phyloP scores from a whole-genome alignment of 305 asterid genomes.

The Fraxinus platypoda region DNA sequence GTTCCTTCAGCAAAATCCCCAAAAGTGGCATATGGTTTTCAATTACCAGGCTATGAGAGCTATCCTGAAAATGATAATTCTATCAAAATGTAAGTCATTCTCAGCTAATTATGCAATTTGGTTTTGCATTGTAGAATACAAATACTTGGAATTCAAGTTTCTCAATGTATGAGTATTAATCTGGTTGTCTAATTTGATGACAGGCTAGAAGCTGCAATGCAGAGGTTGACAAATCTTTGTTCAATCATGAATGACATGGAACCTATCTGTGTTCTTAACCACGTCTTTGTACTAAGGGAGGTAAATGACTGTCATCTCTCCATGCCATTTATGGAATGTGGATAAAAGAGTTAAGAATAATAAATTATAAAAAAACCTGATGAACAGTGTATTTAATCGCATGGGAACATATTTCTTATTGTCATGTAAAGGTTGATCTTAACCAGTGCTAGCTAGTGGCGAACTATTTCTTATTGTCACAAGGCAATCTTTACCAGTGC shows the following conservation, averaged over 20 bases:
- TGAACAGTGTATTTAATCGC: not conserved
- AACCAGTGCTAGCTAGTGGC: constrained; percentile 1
- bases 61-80: constrained; percentile 89
- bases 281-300: constrained; percentile 97
- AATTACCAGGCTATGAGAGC: constrained; percentile 94
- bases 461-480: constrained; percentile 5
- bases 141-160: not conserved
- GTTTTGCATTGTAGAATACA: not conserved
- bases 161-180: not conserved
- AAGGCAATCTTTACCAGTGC: not conserved
- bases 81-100: constrained; percentile 67
- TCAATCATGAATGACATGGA: constrained; percentile 98
- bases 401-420: not conserved
- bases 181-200: constrained; percentile 28
- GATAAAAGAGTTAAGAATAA: too few relatives aligned
- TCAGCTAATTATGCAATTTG: constrained; percentile 13
- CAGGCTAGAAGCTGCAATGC: constrained; percentile 99
- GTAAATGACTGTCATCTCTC: constrained; percentile 36
- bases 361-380: not conserved
- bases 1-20: constrained; percentile 83
- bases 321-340: constrained; percentile 7
- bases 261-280: constrained; percentile 96
- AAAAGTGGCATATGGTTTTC: constrained; percentile 75
- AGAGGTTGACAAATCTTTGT: constrained; percentile 95
- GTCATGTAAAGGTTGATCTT: not conserved